A percentile compares a stretch with the other conserved stretches of the same genome.
These are phyloP conservation scores for Aphanoascus verrucosus DNA, from an alignment of 2,329 filamentous ascomycete species.

Conservation along the genomic window DNA sequence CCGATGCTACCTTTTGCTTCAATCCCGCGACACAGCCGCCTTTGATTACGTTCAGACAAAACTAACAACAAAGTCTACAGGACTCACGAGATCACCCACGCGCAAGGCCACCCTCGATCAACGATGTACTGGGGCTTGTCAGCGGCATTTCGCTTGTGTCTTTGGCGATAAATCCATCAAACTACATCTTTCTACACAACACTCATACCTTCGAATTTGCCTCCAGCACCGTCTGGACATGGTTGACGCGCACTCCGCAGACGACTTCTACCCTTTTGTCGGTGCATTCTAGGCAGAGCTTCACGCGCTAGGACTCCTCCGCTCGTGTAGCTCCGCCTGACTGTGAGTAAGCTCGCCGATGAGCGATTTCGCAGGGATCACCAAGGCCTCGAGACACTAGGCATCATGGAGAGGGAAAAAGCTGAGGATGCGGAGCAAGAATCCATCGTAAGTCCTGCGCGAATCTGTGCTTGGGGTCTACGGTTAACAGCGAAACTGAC, in stretches of 20 bases:
- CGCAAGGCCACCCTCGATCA: not conserved
- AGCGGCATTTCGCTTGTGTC: not conserved
- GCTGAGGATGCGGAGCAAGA: conserved; percentile 11
- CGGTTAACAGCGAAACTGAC: conserved; percentile 13
- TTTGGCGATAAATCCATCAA: not conserved
- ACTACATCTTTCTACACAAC: not conserved
- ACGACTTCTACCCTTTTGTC: not conserved
- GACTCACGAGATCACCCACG: conserved; percentile 3
- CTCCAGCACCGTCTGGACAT: not conserved
- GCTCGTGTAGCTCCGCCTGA: not conserved
- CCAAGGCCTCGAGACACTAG: not conserved
- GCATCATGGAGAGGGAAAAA: not conserved
- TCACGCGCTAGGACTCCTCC: not conserved
- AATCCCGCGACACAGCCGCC: not conserved
- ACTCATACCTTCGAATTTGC: not conserved
- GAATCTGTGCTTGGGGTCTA: not conserved
- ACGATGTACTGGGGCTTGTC: not conserved
- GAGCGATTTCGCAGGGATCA: not conserved
- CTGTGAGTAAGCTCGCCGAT: not conserved
- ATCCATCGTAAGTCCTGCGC: conserved; percentile 12
- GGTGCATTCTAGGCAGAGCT: not conserved
- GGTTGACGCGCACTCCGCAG: not conserved
- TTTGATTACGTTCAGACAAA: not conserved
- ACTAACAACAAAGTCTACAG: not conserved
- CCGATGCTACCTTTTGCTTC: not conserved